phyloP scores from a whole-genome alignment of 257 asterid species.

The Lantana camara region DNA sequence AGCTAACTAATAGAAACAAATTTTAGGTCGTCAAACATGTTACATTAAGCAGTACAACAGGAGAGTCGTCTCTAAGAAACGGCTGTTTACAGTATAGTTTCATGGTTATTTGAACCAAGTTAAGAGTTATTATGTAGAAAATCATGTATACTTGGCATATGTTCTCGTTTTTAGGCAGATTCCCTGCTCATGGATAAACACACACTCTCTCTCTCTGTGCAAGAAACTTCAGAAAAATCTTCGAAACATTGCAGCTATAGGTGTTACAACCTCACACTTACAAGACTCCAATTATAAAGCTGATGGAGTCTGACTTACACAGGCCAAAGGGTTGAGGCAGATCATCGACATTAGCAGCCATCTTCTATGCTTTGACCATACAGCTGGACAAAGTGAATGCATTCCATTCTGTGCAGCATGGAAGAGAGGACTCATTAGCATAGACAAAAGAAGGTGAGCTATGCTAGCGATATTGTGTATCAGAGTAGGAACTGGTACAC shows the following conservation, averaged over 20 bases:
- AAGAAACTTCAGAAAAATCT: neutral
- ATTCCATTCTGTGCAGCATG: slow-evolving; percentile 67
- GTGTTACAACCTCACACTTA: neutral
- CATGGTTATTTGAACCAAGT: neutral
- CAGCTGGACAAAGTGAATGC: slow-evolving; percentile 99
- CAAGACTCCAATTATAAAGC: neutral
- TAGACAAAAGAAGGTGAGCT: no score
- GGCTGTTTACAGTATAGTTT: neutral
- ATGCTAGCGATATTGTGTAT: no score
- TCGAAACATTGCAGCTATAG: neutral
- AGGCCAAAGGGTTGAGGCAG: slow-evolving; percentile 87
- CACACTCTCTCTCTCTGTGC: neutral
- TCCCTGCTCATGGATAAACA: neutral
- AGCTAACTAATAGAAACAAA: neutral
- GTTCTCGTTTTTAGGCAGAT: neutral
- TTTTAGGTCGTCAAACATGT: slow-evolving; percentile 2
- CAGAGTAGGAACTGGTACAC: no score
- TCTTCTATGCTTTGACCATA: slow-evolving; percentile 98
- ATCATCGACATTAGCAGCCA: slow-evolving; percentile 98
- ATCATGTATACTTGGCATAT: neutral
- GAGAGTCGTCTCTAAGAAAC: neutral
- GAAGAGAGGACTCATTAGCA: slow-evolving; percentile 24
- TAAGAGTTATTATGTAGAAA: neutral
- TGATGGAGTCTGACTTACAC: slow-evolving; percentile 60
- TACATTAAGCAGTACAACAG: neutral